Conservation (phyloP, 148 eudicot genomes). For the Rheum nobile region DNA sequence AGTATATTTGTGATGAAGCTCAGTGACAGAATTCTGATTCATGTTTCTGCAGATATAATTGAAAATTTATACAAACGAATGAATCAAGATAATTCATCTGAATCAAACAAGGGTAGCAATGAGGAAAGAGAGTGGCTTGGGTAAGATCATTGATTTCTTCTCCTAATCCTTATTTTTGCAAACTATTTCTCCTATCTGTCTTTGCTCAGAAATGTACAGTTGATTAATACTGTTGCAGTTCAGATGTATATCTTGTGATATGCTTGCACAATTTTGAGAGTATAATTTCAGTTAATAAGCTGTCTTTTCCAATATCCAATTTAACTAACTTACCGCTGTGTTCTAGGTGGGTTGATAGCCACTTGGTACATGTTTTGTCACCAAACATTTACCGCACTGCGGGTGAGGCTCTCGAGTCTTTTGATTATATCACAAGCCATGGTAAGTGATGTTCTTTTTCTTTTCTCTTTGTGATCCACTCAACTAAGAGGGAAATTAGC, state of each 20-base stretch:
- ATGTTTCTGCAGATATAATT: constrained; percentile 52
- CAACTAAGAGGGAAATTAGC: neutral
- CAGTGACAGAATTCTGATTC: neutral
- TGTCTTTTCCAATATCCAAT: neutral
- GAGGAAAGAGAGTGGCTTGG: constrained; percentile 78
- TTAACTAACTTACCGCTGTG: neutral
- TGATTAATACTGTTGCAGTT: neutral
- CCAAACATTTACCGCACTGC: constrained; percentile 80
- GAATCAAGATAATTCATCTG: constrained; percentile 21
- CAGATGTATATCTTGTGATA: neutral
- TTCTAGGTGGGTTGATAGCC: constrained; percentile 86
- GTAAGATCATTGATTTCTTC: constrained; percentile 22
- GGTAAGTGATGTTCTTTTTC: constrained; percentile 29
- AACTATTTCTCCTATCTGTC: neutral
- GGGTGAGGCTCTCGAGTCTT: constrained; percentile 85
- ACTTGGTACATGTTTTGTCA: constrained; percentile 84
- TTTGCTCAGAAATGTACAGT: neutral
- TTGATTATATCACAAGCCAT: constrained; percentile 71
- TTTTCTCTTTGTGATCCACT: neutral
- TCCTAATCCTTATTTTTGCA: neutral
- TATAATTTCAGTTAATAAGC: neutral
- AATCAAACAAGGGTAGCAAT: constrained; percentile 16
- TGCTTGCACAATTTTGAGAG: neutral
- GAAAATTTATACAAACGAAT: constrained; percentile 37
- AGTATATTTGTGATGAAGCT: neutral